A percentile compares a stretch with the other conserved stretches of the same genome.
phyloP scores from a whole-genome alignment of 306 rosid species.

The Carpinus fangiana region DNA sequence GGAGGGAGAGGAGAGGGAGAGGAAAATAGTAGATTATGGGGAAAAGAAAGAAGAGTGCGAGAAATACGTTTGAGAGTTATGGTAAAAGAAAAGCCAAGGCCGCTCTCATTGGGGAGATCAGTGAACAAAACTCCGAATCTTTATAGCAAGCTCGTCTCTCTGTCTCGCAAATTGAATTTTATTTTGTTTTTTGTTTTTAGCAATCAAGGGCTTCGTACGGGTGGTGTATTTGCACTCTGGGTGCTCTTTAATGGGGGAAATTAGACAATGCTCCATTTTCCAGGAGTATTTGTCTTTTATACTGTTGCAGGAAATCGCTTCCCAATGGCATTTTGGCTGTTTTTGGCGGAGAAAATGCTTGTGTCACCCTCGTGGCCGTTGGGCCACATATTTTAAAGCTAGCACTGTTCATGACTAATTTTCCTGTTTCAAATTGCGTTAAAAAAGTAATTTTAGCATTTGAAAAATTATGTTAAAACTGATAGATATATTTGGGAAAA shows the following conservation, averaged over 20 bases:
- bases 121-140: slow-evolving; percentile 61
- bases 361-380: neutral
- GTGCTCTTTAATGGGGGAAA: neutral
- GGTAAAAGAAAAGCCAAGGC: slow-evolving; percentile 75
- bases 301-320: slow-evolving; percentile 11
- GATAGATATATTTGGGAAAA: too few species aligned
- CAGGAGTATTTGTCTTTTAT: slow-evolving; percentile 17
- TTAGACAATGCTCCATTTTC: slow-evolving; percentile 16
- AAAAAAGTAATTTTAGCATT: too few species aligned
- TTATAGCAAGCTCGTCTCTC: slow-evolving; percentile 46
- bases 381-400: neutral
- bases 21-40: neutral
- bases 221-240: slow-evolving; percentile 11
- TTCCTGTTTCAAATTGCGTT: too few species aligned
- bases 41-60: slow-evolving; percentile 19
- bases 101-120: slow-evolving; percentile 49
- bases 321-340: slow-evolving; percentile 17
- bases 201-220: slow-evolving; percentile 21
- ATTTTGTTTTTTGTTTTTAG: slow-evolving; percentile 27
- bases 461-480: too few species aligned
- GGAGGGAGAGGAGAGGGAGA: slow-evolving; percentile 10
- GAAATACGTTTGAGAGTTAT: slow-evolving; percentile 43
- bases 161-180: neutral
- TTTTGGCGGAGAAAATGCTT: slow-evolving; percentile 27
- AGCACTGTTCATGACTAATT: too few species aligned